Evolutionary conservation across 257 asterid genomes (phyloP).

Genomic region (Thymus mandschuricus): DNA sequence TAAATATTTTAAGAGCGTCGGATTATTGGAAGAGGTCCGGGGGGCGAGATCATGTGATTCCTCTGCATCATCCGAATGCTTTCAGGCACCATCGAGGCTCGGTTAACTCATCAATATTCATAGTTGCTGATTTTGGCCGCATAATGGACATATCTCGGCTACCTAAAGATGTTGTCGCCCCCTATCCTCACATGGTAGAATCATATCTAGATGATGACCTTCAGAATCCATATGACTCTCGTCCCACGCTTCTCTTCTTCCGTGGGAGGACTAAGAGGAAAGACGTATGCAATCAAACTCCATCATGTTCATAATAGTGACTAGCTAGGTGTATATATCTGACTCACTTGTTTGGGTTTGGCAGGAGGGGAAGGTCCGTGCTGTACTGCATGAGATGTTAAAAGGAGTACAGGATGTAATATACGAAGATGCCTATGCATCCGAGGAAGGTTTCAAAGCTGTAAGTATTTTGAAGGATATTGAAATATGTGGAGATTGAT

Average conservation of each 20-base stretch:
- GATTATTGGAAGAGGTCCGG: constrained; percentile 72
- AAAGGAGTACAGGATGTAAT: constrained; percentile 59
- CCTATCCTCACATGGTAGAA: constrained; percentile 81
- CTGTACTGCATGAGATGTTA: constrained; percentile 51
- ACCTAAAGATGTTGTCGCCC: constrained; percentile 89
- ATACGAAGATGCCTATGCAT: constrained; percentile 64
- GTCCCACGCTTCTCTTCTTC: constrained; percentile 79
- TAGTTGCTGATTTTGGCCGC: constrained; percentile 95
- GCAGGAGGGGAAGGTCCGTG: constrained; percentile 89
- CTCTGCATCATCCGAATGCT: constrained; percentile 96
- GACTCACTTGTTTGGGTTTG: constrained; percentile 25
- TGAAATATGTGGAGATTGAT: too few species aligned
- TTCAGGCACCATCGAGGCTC: constrained; percentile 72
- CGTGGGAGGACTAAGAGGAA: constrained; percentile 87
- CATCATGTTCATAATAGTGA: neutral
- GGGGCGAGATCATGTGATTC: constrained; percentile 88
- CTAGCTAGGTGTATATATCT: neutral
- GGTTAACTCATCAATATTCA: constrained; percentile 70
- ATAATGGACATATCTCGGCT: constrained; percentile 61
- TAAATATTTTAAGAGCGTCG: constrained; percentile 64
- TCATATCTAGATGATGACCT: constrained; percentile 54
- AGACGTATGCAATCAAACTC: constrained; percentile 55
- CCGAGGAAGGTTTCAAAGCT: constrained; percentile 75
- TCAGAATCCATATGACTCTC: constrained; percentile 66
- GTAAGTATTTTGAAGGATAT: constrained; percentile 46